Evolutionary conservation across 495 filamentous ascomycete genomes (phyloP).

Genomic region (Penicillium flavigenum): DNA sequence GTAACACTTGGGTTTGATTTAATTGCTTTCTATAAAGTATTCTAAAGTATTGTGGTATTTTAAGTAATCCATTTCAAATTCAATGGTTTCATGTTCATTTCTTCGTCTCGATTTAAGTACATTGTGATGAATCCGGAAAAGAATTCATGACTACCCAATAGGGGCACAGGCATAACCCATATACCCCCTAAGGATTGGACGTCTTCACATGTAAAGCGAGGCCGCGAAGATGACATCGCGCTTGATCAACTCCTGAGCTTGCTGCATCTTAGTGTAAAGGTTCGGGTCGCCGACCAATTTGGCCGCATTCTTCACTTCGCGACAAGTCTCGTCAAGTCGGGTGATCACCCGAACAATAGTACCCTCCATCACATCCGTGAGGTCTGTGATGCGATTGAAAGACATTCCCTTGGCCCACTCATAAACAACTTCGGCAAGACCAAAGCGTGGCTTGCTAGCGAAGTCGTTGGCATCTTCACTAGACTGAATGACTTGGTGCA

Average conservation of each 20-base stretch:
- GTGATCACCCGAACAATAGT: constrained; percentile 94
- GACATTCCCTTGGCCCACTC: constrained; percentile 98
- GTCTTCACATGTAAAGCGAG: constrained; percentile 69
- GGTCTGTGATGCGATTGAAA: constrained; percentile 94
- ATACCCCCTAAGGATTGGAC: not conserved
- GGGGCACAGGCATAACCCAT: not conserved
- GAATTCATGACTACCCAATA: not conserved
- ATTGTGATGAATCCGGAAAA: not conserved
- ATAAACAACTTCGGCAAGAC: constrained; percentile 94
- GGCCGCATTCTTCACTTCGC: constrained; percentile 96
- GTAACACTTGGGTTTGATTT: not conserved
- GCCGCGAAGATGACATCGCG: constrained; percentile 90
- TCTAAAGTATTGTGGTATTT: not conserved
- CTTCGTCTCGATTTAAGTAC: constrained; percentile 1
- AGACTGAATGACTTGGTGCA: constrained; percentile 86
- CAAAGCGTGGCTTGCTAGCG: constrained; percentile 80
- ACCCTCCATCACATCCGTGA: constrained; percentile 95
- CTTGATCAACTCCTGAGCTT: constrained; percentile 95
- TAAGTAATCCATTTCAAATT: not conserved
- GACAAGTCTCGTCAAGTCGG: constrained; percentile 89
- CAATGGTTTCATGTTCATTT: constrained; percentile 2
- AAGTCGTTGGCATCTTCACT: constrained; percentile 91
- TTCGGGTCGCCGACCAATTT: constrained; percentile 94
- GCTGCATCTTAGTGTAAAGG: constrained; percentile 93
- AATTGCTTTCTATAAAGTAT: not conserved